Conservation (phyloP, 2,329 filamentous ascomycete genomes). For the Aspergillus sp. region DNA sequence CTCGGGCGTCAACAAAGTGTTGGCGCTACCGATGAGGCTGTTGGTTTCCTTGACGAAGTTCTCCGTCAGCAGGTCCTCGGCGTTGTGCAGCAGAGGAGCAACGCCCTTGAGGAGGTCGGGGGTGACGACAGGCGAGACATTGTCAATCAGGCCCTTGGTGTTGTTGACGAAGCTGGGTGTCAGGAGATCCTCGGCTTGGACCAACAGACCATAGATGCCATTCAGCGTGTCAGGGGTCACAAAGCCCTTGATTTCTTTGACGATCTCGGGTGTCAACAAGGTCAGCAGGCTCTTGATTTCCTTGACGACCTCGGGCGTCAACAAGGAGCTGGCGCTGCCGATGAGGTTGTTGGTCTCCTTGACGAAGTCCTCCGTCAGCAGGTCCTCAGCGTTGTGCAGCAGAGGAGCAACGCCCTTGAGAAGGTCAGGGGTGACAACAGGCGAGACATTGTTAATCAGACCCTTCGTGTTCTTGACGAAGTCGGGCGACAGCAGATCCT, state of each 20-base stretch:
- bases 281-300: no score
- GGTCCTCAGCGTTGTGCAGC: constrained; percentile 17
- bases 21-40: no score
- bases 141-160: constrained; percentile 14
- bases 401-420: constrained; percentile 13
- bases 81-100: constrained; percentile 12
- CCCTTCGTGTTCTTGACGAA: constrained; percentile 15
- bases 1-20: no score
- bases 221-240: neutral
- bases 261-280: no score
- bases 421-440: constrained; percentile 13
- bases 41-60: constrained; percentile 14
- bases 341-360: constrained; percentile 3
- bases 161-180: constrained; percentile 20
- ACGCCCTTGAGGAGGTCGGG: constrained; percentile 14
- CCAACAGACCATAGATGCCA: constrained; percentile 15
- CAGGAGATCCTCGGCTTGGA: constrained; percentile 18
- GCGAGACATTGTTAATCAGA: constrained; percentile 11
- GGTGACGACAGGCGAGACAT: constrained; percentile 19
- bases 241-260: no score
- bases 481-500: constrained; percentile 14
- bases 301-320: no score
- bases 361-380: constrained; percentile 18
- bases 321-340: no score
- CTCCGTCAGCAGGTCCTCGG: constrained; percentile 12